Conservation (phyloP, 2,329 filamentous ascomycete genomes). For the Didymellaceae sp. region DNA sequence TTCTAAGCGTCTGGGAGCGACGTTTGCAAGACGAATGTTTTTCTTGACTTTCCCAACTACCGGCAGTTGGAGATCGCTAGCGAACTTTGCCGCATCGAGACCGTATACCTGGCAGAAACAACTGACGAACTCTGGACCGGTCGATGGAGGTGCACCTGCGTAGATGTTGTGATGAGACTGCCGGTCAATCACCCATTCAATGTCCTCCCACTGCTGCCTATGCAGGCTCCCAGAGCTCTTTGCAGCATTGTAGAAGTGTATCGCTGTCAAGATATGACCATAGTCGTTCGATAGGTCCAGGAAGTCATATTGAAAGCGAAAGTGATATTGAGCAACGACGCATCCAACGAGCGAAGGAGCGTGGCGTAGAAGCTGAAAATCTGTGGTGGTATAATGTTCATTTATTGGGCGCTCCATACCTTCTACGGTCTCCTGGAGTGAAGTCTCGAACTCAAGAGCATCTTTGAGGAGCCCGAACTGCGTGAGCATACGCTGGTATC, state of each 20-base stretch:
- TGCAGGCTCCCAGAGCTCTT: background rate
- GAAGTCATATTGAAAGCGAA: background rate
- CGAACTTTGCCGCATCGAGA: constrained; percentile 2
- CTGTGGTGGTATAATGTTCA: background rate
- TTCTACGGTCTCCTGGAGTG: background rate
- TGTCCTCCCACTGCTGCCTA: constrained; percentile 6
- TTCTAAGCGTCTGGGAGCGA: background rate
- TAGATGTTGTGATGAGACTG: background rate
- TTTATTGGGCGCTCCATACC: background rate
- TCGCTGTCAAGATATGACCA: background rate
- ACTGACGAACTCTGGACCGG: background rate
- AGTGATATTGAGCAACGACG: background rate
- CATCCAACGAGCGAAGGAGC: constrained; percentile 7
- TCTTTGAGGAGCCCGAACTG: background rate
- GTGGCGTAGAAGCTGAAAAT: constrained; percentile 5
- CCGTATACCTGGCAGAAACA: constrained; percentile 10
- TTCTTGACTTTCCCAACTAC: background rate
- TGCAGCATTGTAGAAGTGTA: constrained; percentile 18
- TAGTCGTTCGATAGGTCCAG: constrained; percentile 3
- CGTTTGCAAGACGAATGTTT: background rate
- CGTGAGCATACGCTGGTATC: background rate
- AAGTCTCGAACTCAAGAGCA: background rate
- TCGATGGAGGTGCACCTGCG: background rate
- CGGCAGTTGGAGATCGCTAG: background rate
- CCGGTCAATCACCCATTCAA: constrained; percentile 12